phyloP scores from a whole-genome alignment of 176 grass and related monocot genomes.

The Zoysia pacifica region DNA sequence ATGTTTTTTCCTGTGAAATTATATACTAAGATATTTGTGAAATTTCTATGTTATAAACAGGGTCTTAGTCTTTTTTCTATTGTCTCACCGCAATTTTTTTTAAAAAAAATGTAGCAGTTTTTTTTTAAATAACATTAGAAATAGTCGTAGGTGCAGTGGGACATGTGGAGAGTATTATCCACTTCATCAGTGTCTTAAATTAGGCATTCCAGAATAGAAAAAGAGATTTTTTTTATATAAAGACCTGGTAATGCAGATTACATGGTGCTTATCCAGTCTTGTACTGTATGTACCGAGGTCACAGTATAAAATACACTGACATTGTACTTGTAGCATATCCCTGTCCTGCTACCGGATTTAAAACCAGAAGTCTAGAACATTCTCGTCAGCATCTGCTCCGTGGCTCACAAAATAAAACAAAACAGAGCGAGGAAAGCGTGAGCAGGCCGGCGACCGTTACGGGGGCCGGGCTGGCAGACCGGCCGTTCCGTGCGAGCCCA shows the following conservation, averaged over 20 bases:
- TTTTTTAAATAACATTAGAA: too few relatives aligned
- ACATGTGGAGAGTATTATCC: too few relatives aligned
- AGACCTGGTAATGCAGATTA: neutral
- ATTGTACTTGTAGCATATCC: neutral
- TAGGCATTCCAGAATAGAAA: too few relatives aligned
- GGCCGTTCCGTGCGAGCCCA: conserved; percentile 18
- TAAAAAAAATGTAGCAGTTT: too few relatives aligned
- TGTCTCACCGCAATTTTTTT: too few relatives aligned
- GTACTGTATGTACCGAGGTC: neutral
- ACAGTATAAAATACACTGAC: neutral
- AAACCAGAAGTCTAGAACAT: conserved; percentile 30
- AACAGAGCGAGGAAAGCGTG: neutral
- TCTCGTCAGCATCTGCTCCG: neutral
- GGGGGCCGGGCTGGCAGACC: neutral
- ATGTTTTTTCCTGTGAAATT: too few relatives aligned
- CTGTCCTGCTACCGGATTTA: neutral
- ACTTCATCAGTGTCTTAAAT: too few relatives aligned
- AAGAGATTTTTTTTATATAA: too few relatives aligned
- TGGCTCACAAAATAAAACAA: neutral
- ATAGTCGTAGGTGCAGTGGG: too few relatives aligned
- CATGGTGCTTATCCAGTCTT: neutral
- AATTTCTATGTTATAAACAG: too few relatives aligned
- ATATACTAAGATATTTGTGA: too few relatives aligned
- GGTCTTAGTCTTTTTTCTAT: too few relatives aligned
- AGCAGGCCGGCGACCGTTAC: conserved; percentile 22